Conservation (phyloP, 768 basidiomycete genomes). For the Macrolepiota albuminosa region DNA sequence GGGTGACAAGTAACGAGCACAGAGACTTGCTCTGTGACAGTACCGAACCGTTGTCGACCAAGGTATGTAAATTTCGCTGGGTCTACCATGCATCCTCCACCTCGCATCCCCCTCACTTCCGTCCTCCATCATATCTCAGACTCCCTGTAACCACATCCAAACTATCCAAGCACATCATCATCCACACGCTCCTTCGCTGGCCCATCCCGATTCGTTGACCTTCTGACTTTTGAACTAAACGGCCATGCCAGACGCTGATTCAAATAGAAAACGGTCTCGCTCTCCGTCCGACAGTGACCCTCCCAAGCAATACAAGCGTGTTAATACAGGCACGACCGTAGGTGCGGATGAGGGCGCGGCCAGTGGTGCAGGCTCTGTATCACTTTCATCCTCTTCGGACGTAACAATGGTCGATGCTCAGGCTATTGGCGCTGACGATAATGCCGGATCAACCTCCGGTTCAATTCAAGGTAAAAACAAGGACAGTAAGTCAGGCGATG, state of each 20-base stretch:
- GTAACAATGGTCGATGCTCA: slow-evolving; percentile 64
- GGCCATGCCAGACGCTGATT: slow-evolving; percentile 85
- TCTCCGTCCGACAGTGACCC: slow-evolving; percentile 79
- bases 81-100: slow-evolving; percentile 36
- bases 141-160: slow-evolving; percentile 30
- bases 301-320: slow-evolving; percentile 77
- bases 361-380: slow-evolving; percentile 40
- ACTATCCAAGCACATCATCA: slow-evolving; percentile 35
- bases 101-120: slow-evolving; percentile 59
- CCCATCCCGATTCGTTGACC: slow-evolving; percentile 31
- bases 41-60: slow-evolving; percentile 5
- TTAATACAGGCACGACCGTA: slow-evolving; percentile 70
- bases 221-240: slow-evolving; percentile 45
- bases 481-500: slow-evolving; percentile 33
- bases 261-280: slow-evolving; percentile 81
- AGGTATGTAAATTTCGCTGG: slow-evolving; percentile 23
- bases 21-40: neutral
- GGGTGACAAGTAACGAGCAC: neutral
- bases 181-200: slow-evolving; percentile 35
- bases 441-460: slow-evolving; percentile 52
- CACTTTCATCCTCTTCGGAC: slow-evolving; percentile 32
- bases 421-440: slow-evolving; percentile 48
- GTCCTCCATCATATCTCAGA: slow-evolving; percentile 48
- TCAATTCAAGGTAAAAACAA: slow-evolving; percentile 39
- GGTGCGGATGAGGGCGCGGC: slow-evolving; percentile 58